Evolutionary conservation across 23 red algal genomes (phyloP), one percentile per base, ranked within the genome.

Genomic region (Gracilaria domingensis): DNA sequence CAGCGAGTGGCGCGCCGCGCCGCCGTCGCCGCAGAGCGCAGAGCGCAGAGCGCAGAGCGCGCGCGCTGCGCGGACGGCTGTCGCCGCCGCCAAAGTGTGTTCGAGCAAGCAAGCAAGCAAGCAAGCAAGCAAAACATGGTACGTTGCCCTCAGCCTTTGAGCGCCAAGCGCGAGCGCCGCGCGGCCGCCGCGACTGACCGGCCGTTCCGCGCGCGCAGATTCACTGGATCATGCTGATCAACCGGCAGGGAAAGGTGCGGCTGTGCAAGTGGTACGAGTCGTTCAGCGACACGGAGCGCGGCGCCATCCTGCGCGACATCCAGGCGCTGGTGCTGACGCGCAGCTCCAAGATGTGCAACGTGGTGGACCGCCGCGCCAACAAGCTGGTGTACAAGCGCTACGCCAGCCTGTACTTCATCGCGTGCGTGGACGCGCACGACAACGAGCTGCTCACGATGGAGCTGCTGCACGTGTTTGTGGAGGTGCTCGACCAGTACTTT

Each of bases 401-500:
- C 88, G 97, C 94, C 21, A 86, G 84, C 33, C 87, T 99, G 34
- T 99, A 86, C 75, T 94, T 96, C 62, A 85, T 99, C 45, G 85
- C 89, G 13, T 86, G 86, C 58, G 57, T 95, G 32, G 90, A 94
- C 69, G 54, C 51, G 16, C 80, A 94, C 30, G 91, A 94, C 54
- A 99, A 99, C 69, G 97, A 99, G 65, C 73, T 99, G 25, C 48
- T 93, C 20, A 93, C 78, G 28, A 79, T 99, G 74, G 97, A 99
- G 62, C 84, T 93, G 54, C 77, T 99, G 20, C 97, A 99, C 66
- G 36, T 93, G 66, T 95, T 95, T 42, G 97, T 99, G 29, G 97
- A 99, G 94, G 75, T 88, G 14, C 91, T 99, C 18, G 97, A 99
- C 79, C 57, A 59, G 23, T 99, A 99, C 91, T 99, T 99, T 92